These are phyloP conservation scores for Copromyces sp. DNA, from an alignment of 495 filamentous ascomycete genomes.

Conservation along the genomic window DNA sequence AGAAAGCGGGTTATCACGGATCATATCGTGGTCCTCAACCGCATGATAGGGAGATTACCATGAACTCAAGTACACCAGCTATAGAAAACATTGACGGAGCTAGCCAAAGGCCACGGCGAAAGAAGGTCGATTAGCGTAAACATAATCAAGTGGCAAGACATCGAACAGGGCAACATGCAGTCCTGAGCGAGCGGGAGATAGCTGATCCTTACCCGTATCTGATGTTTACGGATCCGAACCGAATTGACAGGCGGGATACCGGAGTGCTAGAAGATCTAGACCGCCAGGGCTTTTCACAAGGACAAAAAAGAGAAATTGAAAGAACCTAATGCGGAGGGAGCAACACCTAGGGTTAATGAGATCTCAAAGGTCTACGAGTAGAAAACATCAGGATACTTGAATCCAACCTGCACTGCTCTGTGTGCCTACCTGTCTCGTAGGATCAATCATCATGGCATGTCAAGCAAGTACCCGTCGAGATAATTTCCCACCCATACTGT, in stretches of 20 bases:
- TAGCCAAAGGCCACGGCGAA: background rate
- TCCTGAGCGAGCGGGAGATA: background rate
- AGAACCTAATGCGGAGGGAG: background rate
- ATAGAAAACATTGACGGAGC: background rate
- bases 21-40: background rate
- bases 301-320: background rate
- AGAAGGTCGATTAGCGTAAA: background rate
- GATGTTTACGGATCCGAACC: background rate
- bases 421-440: background rate
- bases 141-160: background rate
- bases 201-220: background rate
- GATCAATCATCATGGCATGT: background rate
- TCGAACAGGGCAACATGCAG: background rate
- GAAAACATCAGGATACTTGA: background rate
- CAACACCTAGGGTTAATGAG: background rate
- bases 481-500: background rate
- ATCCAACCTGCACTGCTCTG: background rate
- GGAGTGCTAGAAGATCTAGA: background rate
- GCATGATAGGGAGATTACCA: background rate
- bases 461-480: background rate
- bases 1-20: background rate
- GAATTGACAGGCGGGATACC: background rate
- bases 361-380: background rate
- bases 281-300: background rate
- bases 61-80: background rate